Evolutionary conservation across 768 basidiomycete genomes (phyloP), one percentile per base, ranked within the genome.

Genomic region (Lactifluus subvellereus): DNA sequence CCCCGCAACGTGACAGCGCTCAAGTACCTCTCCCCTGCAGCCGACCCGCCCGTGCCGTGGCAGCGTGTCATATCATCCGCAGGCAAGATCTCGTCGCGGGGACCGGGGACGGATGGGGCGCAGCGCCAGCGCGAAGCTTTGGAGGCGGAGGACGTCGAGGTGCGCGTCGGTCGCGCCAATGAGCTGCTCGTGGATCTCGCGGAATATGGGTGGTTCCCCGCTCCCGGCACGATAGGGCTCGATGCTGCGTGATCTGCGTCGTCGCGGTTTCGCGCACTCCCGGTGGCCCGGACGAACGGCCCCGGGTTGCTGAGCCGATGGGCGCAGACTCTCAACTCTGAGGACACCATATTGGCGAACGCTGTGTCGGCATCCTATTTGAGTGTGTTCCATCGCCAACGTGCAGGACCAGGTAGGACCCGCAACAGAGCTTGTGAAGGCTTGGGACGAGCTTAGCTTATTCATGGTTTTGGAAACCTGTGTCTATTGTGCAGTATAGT

Each of bases 61-160:
- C 80, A 92, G 64, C 83, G 91, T 35, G 89, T 93, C 4, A 77
- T 93, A 14, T 80, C 83, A 3, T 79, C 89, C 0, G 79, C 85
- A 0, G 91, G 91, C 1, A 74, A 78, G 1, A 88, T 91, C 66
- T 91, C 91, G 1, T 93, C 91, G 7, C 81, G 94, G 49, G 92
- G 89, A 0, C 91, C 93, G 4, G 88, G 86, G 3, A 94, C 94
- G 3, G 76, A 82, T 45, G 92, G 91, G 2, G 92, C 92, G 0
- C 81, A 81, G 50, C 76, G 84, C 1, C 94, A 97, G 71, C 77
- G 84, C 18, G 84, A 87, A n/a, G 85, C 80, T 2, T 80, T 97
- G 14, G 83, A 86, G 61, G 85, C 83, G 0, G 94, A 95, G 72
- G 91, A 89, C 4, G 82, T 95, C n/a, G 84, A 89, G 55, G 91